Evolutionary conservation across 1,139 yeast species (phyloP), one percentile per base, ranked within the genome.

Genomic region (Wickerhamiella infanticola): DNA sequence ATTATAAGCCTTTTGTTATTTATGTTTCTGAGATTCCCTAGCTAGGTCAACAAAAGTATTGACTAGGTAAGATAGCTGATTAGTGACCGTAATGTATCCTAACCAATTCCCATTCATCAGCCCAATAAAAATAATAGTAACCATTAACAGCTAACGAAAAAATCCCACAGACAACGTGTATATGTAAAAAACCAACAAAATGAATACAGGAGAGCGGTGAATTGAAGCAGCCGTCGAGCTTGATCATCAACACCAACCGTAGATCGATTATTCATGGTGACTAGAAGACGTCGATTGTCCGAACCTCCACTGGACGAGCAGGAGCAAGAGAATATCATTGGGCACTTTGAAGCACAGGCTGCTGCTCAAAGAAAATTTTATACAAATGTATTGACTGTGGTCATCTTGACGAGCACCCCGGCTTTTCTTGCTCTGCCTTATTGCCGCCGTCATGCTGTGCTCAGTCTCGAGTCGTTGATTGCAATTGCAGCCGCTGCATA

Each of bases 1-100:
- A 90, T 51, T 90, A 86, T 62, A 95, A 88, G 65, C 97, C 97
- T 43, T 90, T 90, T 67, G 98, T 88, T 46, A 65, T 88, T 57
- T 88, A 83, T 63, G 74, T 74, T 49, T 62, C 78, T 42, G 69
- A 66, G 48, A 53, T 74, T 42, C 57, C 57, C 13, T 44, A 27
- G 37, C 43, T 29, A 11, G 33, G 2, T 18, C 18, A 18, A 18
- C 18, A 18, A 18, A 18, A 18, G 18, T 18, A 18, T 18, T 2
- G 2, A 18, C 18, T 18, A 18, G 18, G 18, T 18, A 18, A 18
- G 18, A 18, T 18, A 18, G 18, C 18, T 18, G 18, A 18, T 18
- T 18, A 18, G 18, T 18, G 18, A 18, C 18, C 18, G 18, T 18
- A 18, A 18, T 18, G 18, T 18, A 18, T 18, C 18, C 18, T 18